Base-by-base conservation (phyloP, 768 basidiomycete species). In the Rhodosporidiobolus sp. region DNA sequence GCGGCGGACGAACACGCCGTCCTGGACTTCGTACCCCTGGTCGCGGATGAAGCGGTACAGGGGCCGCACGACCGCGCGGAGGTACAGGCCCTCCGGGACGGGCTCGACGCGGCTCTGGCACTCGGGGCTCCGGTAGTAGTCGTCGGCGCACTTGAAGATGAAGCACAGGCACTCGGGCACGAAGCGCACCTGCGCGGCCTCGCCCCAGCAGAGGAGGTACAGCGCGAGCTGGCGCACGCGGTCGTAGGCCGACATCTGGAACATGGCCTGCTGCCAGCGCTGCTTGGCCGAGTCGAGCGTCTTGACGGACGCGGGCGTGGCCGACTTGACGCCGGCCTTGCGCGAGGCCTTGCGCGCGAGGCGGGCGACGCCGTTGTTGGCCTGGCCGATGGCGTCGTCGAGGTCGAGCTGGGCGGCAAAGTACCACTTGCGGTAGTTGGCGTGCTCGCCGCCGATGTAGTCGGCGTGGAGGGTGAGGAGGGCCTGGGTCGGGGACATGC, bases 371-470 rank as follows among this genome's bases (percentile, higher is more conserved):
- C 94, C 94, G 0, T 93, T 92, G 80, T 96, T 97, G 79, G 96
- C 92, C 11, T 86, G 86, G 38, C 95, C 96, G 64, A 98, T 89
- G 59, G 94, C 95, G 77, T 99, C 96, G 81, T 99, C 96, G 54
- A 98, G 89, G 81, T 98, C 95, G 70, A 99, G 88, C 81, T 99
- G 96, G 28, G 95, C 94, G 38, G 95, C 96, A 81, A 98, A 99
- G 83, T 99, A 99, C 96, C 96, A 98, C 83, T 97, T 97, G 72
- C 96, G 91, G 83, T 98, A 98, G 84, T 98, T 98, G 61, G 96
- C 92, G 78, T 97, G 90, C 81, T 95, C 91, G 6, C 96, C 96
- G 30, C 96, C 96, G 77, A 99, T 97, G 82, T 98, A 99, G 81
- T 98, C 96, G 69, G 95, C 96, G 78, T 99, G 96, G 4, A 99